Conservation (phyloP, 352 stramenopile species). For the Pythium oligandrum region DNA sequence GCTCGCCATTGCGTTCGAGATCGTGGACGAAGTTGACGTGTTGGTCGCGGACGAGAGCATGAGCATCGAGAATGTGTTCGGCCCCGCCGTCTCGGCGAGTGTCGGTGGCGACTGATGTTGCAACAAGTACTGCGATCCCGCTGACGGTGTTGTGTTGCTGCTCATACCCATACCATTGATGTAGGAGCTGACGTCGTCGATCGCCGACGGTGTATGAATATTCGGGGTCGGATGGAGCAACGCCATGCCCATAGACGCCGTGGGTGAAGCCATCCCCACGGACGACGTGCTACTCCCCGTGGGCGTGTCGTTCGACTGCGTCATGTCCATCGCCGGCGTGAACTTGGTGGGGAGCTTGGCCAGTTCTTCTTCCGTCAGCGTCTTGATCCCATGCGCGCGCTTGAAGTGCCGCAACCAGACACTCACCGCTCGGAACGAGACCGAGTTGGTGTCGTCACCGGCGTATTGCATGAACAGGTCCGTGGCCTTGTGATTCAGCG, state of each 20-base stretch:
- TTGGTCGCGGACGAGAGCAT: constrained; percentile 17
- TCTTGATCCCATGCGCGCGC: constrained; percentile 53
- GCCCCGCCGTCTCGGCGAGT: constrained; percentile 1
- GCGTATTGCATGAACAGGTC: constrained; percentile 75
- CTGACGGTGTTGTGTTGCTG: constrained; percentile 8
- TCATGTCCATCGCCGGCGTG: constrained; percentile 57
- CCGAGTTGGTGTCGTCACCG: constrained; percentile 21
- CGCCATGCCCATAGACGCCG: too few species aligned
- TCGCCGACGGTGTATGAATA: not conserved
- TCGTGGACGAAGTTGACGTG: constrained; percentile 29
- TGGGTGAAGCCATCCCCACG: too few species aligned
- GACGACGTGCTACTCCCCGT: too few species aligned
- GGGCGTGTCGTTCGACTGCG: not conserved
- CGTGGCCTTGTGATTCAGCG: constrained; percentile 41
- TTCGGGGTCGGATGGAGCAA: too few species aligned
- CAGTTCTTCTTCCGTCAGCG: constrained; percentile 43
- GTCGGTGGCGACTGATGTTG: constrained; percentile 10
- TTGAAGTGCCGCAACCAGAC: constrained; percentile 73
- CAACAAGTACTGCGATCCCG: constrained; percentile 8
- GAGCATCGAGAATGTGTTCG: constrained; percentile 24
- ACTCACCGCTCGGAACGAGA: constrained; percentile 38
- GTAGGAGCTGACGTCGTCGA: constrained; percentile 33
- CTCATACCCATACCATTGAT: constrained; percentile 22
- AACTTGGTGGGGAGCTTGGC: constrained; percentile 48
- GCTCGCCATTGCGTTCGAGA: constrained; percentile 18